Conservation (phyloP, 1,284 basidiomycete genomes). For the Agaricales sp. region DNA sequence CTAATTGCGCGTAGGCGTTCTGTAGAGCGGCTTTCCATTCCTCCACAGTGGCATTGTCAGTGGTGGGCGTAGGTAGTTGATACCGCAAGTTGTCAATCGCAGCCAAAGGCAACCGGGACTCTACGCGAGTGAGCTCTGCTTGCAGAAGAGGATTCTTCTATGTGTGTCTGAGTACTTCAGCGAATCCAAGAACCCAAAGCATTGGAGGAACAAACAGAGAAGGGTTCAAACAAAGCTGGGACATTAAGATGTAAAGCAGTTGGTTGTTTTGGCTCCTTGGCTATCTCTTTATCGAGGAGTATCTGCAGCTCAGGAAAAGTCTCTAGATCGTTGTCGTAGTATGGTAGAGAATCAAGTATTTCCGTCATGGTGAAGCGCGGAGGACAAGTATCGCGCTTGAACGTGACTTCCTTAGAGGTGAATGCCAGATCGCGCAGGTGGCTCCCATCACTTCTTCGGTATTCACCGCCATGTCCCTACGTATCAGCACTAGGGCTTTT, state of each 20-base stretch:
- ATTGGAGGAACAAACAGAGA: slow-evolving; percentile 57
- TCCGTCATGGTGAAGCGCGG: slow-evolving; percentile 4
- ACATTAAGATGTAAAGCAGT: slow-evolving; percentile 58
- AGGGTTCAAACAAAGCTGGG: slow-evolving; percentile 57
- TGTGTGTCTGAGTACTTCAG: slow-evolving; percentile 8
- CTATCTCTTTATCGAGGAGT: slow-evolving; percentile 66
- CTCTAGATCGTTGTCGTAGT: slow-evolving; percentile 91
- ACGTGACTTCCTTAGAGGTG: background rate
- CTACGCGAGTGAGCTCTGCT: slow-evolving; percentile 65
- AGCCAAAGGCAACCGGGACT: slow-evolving; percentile 59
- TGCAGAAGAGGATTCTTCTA: slow-evolving; percentile 60
- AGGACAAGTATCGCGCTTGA: background rate
- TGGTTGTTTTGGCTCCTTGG: slow-evolving; percentile 50
- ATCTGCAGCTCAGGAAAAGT: slow-evolving; percentile 59
- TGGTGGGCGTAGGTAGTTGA: slow-evolving; percentile 63
- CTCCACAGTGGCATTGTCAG: slow-evolving; percentile 56
- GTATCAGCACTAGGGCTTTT: background rate
- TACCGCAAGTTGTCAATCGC: slow-evolving; percentile 76
- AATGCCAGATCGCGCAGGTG: no score
- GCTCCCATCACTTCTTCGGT: no score
- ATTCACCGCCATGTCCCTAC: slow-evolving; percentile 1
- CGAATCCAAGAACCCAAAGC: slow-evolving; percentile 3
- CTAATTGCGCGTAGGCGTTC: slow-evolving; percentile 79
- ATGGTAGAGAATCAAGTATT: slow-evolving; percentile 81
- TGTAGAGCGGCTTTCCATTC: slow-evolving; percentile 74